Evolutionary conservation across 1,284 basidiomycete genomes (phyloP).

Genomic region (Stereum hirsutum): DNA sequence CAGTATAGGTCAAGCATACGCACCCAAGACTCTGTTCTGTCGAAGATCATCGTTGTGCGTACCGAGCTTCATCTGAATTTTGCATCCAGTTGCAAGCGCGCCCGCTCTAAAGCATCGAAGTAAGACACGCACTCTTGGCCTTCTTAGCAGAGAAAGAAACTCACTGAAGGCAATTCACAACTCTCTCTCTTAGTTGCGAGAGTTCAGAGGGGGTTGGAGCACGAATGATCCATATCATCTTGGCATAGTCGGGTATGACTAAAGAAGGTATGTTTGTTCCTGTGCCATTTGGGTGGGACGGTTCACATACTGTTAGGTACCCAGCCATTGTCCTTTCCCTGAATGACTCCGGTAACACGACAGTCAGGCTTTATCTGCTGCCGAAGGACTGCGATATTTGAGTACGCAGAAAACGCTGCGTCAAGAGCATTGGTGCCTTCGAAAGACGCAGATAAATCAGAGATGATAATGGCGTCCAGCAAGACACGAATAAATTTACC

Average conservation of each 20-base stretch:
- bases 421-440: constrained; percentile 83
- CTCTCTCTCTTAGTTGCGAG: too few species aligned
- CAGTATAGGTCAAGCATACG: too few species aligned
- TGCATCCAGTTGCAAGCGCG: constrained; percentile 60
- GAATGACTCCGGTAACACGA: constrained; percentile 61
- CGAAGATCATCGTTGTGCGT: constrained; percentile 40
- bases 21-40: constrained; percentile 54
- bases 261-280: background rate
- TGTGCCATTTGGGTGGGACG: background rate
- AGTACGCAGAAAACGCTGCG: constrained; percentile 78
- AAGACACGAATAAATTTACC: too few species aligned
- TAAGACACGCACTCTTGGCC: too few species aligned
- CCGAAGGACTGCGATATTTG: constrained; percentile 63
- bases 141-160: constrained; percentile 22
- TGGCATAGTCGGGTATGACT: constrained; percentile 78
- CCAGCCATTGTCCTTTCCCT: constrained; percentile 57
- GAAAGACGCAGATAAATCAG: too few species aligned
- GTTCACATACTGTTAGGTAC: constrained; percentile 45
- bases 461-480: too few species aligned
- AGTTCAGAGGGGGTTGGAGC: constrained; percentile 54
- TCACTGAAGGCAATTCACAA: too few species aligned
- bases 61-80: constrained; percentile 32
- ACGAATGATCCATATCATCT: constrained; percentile 57
- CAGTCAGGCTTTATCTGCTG: constrained; percentile 51
- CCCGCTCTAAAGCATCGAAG: constrained; percentile 45